Evolutionary conservation across 2,329 filamentous ascomycete genomes (phyloP).

Genomic region (Xylaria sp.): DNA sequence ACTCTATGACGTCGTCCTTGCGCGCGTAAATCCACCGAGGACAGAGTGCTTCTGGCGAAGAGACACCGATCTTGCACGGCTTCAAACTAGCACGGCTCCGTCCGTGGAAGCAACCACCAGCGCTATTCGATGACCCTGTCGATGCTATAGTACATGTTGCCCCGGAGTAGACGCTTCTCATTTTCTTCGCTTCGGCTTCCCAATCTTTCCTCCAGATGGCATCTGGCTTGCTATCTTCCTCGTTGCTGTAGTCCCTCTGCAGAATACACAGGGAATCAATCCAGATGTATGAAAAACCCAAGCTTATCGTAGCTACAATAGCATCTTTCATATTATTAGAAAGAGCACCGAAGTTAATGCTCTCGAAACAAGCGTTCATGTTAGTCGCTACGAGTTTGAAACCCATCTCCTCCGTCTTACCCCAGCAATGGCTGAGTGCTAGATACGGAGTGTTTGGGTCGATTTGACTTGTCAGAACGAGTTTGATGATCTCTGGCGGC

Average conservation of each 20-base stretch:
- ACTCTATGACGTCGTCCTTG: conserved; percentile 17
- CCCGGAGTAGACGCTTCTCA: not conserved
- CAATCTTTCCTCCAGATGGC: not conserved
- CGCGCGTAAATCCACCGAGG: not conserved
- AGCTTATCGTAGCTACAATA: not conserved
- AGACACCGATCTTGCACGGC: not conserved
- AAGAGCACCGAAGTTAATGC: not conserved
- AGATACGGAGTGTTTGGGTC: conserved; percentile 13
- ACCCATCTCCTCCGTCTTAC: not conserved
- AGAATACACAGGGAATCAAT: not conserved
- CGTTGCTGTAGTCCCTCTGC: not conserved
- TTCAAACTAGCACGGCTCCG: not conserved
- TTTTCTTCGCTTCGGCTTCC: not conserved
- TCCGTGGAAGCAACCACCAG: not conserved
- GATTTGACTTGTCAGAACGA: not conserved
- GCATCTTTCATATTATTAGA: not conserved
- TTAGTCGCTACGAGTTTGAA: conserved; percentile 19
- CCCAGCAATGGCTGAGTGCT: conserved; percentile 24
- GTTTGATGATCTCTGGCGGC: too few relatives aligned
- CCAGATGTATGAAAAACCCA: not conserved
- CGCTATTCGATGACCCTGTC: conserved; percentile 3
- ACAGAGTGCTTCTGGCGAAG: not conserved
- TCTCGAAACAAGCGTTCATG: not conserved
- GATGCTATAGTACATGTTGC: not conserved
- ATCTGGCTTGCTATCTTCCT: too few relatives aligned